Base-by-base conservation (phyloP, 139 green algal species). In the Chlamydomonas sphaeroides region DNA sequence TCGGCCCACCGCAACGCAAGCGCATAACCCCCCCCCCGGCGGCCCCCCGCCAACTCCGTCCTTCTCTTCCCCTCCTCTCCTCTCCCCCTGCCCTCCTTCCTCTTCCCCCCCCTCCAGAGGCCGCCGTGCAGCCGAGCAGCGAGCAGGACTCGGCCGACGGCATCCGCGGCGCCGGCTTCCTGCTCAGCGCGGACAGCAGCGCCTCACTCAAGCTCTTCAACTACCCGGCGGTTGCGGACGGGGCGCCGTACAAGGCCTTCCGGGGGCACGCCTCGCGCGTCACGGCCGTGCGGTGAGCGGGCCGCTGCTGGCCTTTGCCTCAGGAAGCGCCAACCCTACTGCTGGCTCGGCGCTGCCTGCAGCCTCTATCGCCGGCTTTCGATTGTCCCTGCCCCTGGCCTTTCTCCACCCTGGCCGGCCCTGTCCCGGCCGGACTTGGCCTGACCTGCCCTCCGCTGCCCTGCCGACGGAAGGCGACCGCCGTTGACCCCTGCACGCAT, bases 231-330 rank as follows among this genome's bases (percentile, higher is more conserved):
- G 86, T 93, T n/a, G 84, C 76, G 68, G 90, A 93, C 75, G 90
- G 92, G 53, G 90, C 90, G 41, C 90, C 90, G n/a, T 90, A 86
- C 86, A 89, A 89, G 51, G 76, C 65, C n/a, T 93, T 90, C 88
- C 65, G 80, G 36, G 88, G 90, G 3, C 88, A 91, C 57, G 65
- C 73, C 8, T 79, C 63, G n/a, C 88, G 90, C 65, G 86, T 93
- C 38, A 89, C 84, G 23, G 10, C 45, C 45, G 45, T 53, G 14
- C 45, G 45, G 45, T 53, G 45, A 53, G 45, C 45, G 11, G 45
- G n/a, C n/a, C n/a, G n/a, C n/a, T n/a, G n/a, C n/a, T n/a, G n/a
- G n/a, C n/a, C n/a, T n/a, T n/a, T n/a, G n/a, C n/a, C n/a, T n/a
- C n/a, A n/a, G n/a, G n/a, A n/a, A n/a, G n/a, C n/a, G n/a, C n/a